Percentiles rank a stretch among this genome's conserved stretches.
Conservation (phyloP, 2,329 filamentous ascomycete genomes). For the Setomelanomma holmii region DNA sequence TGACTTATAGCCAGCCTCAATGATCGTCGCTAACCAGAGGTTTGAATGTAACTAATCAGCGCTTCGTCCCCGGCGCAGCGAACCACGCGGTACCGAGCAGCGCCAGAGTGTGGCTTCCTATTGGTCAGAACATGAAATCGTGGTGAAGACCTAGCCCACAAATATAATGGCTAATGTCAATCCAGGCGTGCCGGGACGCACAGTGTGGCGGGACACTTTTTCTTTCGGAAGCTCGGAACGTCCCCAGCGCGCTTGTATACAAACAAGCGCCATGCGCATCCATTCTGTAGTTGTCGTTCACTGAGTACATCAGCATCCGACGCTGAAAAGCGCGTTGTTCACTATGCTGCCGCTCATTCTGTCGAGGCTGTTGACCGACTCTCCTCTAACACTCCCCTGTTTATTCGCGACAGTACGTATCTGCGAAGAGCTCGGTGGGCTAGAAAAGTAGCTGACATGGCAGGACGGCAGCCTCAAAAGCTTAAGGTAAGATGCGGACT, state of each 20-base stretch:
- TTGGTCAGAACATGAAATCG: too few relatives aligned
- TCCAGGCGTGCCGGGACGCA: too few relatives aligned
- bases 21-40: too few relatives aligned
- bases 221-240: neutral
- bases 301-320: neutral
- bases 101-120: too few relatives aligned
- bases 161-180: too few relatives aligned
- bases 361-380: neutral
- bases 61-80: too few relatives aligned
- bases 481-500: too few relatives aligned
- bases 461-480: neutral
- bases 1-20: too few relatives aligned
- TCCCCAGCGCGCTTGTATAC: neutral
- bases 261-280: neutral
- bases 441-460: too few relatives aligned
- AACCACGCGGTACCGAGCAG: too few relatives aligned
- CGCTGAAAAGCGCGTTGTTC: neutral
- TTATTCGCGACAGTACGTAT: constrained; percentile 1
- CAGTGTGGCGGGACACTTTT: neutral
- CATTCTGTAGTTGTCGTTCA: neutral
- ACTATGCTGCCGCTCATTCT: constrained; percentile 5
- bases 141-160: too few relatives aligned
- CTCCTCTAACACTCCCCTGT: constrained; percentile 4
- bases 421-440: neutral
- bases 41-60: too few relatives aligned